Evolutionary conservation across 192 early-diverging fungal genomes (phyloP), one percentile per base, ranked within the genome.

Genomic region (Backusella tuberculispora): DNA sequence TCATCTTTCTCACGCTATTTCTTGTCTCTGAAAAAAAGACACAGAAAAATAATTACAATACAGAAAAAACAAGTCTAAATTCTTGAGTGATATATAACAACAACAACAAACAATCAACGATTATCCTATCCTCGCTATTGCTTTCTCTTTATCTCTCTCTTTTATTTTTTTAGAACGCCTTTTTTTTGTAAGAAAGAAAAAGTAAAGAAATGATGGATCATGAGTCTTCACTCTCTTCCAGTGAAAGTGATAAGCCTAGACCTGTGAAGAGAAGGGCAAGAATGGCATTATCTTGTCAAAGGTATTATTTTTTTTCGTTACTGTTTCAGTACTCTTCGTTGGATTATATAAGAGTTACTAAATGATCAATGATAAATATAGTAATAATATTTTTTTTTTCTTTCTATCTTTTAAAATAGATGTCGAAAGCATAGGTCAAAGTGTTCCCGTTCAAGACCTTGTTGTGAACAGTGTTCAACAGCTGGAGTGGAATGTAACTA

Each of bases 381-480:
- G 6, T 46, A 46, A 4, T 13, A 19, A 50, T 21, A 19, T 4
- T 43, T 6, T 9, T 41, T 21, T 41, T 34, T 34, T 2, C 2
- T 2, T 34, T 68, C 26, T 47, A 5, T 68, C 21, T 53, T 42
- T 5, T 4, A 41, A 13, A 41, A 66, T 63, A 80, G 78, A 29
- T 80, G 78, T 41, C 71, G 79, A 48, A 73, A 74, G 15, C 75
- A 80, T 46, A 66, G 79, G n/a, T 80, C 79, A 13, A 80, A 76
- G 40, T 80, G 79, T 64, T 80, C 79, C 15, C 56, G 79, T 3
- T 65, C 71, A 64, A 69, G 79, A 24, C 79, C 79, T 50, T 56
- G 24, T 7, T 80, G 79, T 72, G 67, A 70, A 14, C 74, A 80
- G 45, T 80, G 79, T 64, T 26, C 44, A 24, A 38, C 50, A 17